phyloP scores from a whole-genome alignment of 345 rosid species.

The Eutrema heterophyllum region DNA sequence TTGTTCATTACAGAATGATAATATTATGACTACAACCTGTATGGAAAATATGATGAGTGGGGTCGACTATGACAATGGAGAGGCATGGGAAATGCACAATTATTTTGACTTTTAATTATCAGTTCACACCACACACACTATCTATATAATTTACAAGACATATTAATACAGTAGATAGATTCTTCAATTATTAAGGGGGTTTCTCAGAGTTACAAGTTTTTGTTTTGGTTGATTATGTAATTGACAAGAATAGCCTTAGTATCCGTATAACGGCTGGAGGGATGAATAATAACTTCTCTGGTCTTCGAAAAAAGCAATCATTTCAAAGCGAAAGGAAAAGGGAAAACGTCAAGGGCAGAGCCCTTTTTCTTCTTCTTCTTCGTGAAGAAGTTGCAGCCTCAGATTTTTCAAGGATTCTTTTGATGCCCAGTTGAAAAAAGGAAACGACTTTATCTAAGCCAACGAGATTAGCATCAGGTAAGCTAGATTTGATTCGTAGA shows the following conservation, averaged over 20 bases:
- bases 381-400: conserved; percentile 17
- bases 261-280: conserved; percentile 30
- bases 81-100: conserved; percentile 5
- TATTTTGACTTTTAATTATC: conserved; percentile 2
- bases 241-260: conserved; percentile 18
- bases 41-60: conserved; percentile 4
- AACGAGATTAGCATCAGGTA: conserved; percentile 19
- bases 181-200: neutral
- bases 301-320: conserved; percentile 14
- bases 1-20: neutral
- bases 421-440: conserved; percentile 15
- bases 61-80: conserved; percentile 3
- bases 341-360: conserved; percentile 22
- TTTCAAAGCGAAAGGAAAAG: conserved; percentile 28
- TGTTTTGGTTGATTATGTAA: neutral
- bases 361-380: conserved; percentile 14
- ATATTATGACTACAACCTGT: neutral
- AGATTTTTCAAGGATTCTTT: neutral
- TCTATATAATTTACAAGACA: neutral
- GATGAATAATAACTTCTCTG: conserved; percentile 22
- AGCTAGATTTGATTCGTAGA: conserved; percentile 8
- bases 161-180: neutral
- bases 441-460: conserved; percentile 15
- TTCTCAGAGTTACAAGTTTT: neutral
- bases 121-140: conserved; percentile 27